phyloP scores from a whole-genome alignment of 306 rosid species.

The Cucumis hystrix region DNA sequence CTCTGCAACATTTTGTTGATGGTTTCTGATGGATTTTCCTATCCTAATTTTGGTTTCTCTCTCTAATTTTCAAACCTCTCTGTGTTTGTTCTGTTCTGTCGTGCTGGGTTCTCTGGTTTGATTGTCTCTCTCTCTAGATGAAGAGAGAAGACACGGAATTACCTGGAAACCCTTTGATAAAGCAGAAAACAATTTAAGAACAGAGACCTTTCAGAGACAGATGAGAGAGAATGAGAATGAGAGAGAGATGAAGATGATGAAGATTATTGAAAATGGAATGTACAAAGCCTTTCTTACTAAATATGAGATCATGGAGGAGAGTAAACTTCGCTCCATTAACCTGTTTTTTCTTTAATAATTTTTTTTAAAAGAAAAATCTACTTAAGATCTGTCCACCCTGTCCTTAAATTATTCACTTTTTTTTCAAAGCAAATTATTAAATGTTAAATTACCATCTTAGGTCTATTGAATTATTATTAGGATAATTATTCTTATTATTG shows the following conservation, averaged over 20 bases:
- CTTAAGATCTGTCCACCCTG: background rate
- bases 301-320: conserved; percentile 77
- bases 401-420: background rate
- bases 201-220: background rate
- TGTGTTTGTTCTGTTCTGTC: conserved; percentile 9
- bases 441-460: background rate
- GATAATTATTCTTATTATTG: no score
- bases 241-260: background rate
- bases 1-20: conserved; percentile 65
- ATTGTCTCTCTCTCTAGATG: conserved; percentile 10
- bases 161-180: background rate
- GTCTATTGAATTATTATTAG: no score
- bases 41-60: conserved; percentile 5
- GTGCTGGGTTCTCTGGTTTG: conserved; percentile 2
- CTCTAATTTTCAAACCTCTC: conserved; percentile 3
- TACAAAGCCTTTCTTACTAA: conserved; percentile 17
- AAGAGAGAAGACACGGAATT: conserved; percentile 38
- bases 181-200: background rate
- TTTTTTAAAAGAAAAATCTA: background rate
- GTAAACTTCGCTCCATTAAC: conserved; percentile 51
- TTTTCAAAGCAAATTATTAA: background rate
- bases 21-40: background rate
- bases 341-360: conserved; percentile 11
- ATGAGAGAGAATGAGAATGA: background rate
- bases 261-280: conserved; percentile 11